Conservation (phyloP, 495 filamentous ascomycete species). For the Neurospora africana region DNA sequence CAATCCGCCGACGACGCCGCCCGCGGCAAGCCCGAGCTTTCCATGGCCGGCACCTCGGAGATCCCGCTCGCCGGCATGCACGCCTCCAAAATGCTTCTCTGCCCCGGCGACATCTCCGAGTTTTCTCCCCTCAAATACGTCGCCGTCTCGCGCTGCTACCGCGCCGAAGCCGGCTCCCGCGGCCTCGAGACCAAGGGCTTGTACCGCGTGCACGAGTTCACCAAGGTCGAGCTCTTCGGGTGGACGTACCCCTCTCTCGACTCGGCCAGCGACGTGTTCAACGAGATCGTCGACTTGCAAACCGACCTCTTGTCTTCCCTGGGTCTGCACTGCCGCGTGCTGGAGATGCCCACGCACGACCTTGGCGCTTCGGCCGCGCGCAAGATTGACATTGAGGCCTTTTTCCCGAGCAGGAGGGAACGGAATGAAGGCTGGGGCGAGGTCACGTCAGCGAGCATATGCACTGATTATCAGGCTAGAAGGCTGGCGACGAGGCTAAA, state of each 20-base stretch:
- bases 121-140: slow-evolving; percentile 69
- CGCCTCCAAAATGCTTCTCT: slow-evolving; percentile 55
- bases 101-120: slow-evolving; percentile 16
- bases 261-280: slow-evolving; percentile 50
- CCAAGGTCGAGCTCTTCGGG: slow-evolving; percentile 93
- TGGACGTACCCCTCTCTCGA: slow-evolving; percentile 52
- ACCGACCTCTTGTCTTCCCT: slow-evolving; percentile 67
- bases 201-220: slow-evolving; percentile 98
- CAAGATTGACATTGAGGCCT: slow-evolving; percentile 89
- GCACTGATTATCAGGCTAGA: slow-evolving; percentile 88
- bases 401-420: slow-evolving; percentile 71
- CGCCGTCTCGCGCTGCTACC: slow-evolving; percentile 78
- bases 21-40: slow-evolving; percentile 52
- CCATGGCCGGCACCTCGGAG: slow-evolving; percentile 79
- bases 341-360: slow-evolving; percentile 86
- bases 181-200: slow-evolving; percentile 87
- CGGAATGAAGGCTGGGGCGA: slow-evolving; percentile 84
- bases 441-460: slow-evolving; percentile 81
- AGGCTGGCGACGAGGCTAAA: slow-evolving; percentile 63
- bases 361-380: slow-evolving; percentile 77
- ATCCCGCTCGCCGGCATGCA: slow-evolving; percentile 90
- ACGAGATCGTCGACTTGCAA: slow-evolving; percentile 77
- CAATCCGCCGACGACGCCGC: slow-evolving; percentile 49
- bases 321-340: slow-evolving; percentile 72
- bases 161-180: slow-evolving; percentile 84